Evolutionary conservation across 805 yeast genomes (phyloP), one percentile per base, ranked within the genome.

Genomic region (Barnettozyma vustinii): DNA sequence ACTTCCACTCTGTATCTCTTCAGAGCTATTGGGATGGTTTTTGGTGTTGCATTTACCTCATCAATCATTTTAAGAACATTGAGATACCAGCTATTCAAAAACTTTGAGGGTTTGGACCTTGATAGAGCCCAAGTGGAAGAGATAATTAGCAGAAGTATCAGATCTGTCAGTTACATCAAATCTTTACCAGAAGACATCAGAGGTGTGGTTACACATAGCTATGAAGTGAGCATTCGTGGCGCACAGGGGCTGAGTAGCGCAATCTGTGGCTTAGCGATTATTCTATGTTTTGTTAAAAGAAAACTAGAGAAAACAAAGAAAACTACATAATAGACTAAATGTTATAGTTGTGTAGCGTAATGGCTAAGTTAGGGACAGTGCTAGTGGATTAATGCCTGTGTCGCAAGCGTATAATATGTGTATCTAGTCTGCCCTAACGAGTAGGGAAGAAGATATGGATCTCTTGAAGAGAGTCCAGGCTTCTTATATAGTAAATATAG

Each of bases 1-100:
- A 81, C 86, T 0, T 77, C 85, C 4, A 76, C 81, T 44, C 82
- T 79, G 54, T 81, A 81, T 54, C 77, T 84, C 1, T 81, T 81
- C 58, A 71, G 86, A 61, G 73, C 84, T 10, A 75, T 82, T 3
- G 85, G 85, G 1, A 77, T 84, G 3, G 80, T 84, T 1, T 65
- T 79, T 41, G 87, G 86, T 42, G 80, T 80, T 19, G 72, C 88
- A 0, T 59, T 80, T 18, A 52, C 54, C 13, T 53, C 56, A 25
- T 54, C 49, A 13, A 51, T 52, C 36, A 48, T 54, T 37, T 46
- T 53, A 39, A 39, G 30, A 19, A 27, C 44, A 18, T n/a, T 48
- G 19, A 49, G 32, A 40, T 40, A 12, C 10, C 40, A 52, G 27
- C 37, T 57, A 15, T n/a, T 40, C 1, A 39, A 45, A 2, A 56